Conservation (phyloP, 164 flowering plant genomes). For the Vitis amurensis region DNA sequence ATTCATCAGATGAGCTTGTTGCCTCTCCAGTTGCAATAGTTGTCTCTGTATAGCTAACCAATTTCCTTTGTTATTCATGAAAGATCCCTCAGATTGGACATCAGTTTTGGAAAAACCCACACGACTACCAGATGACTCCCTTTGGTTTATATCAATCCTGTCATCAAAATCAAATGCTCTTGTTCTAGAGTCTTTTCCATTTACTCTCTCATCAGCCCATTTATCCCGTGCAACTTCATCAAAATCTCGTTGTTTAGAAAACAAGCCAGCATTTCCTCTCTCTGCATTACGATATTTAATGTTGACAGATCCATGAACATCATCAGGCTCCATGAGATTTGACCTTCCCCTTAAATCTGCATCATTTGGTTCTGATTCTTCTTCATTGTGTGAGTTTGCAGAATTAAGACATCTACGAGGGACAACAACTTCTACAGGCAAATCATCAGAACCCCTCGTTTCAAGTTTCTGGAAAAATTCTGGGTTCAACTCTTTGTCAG, state of each 20-base stretch:
- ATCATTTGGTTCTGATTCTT: conserved; percentile 41
- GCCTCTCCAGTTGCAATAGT: conserved; percentile 81
- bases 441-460: conserved; percentile 68
- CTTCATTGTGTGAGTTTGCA: conserved; percentile 53
- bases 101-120: conserved; percentile 50
- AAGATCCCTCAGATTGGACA: conserved; percentile 67
- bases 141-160: conserved; percentile 40
- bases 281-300: conserved; percentile 32
- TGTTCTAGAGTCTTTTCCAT: conserved; percentile 44
- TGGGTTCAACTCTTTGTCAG: conserved; percentile 80
- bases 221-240: conserved; percentile 39
- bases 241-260: conserved; percentile 33
- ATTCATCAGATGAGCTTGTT: conserved; percentile 85
- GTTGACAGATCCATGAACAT: conserved; percentile 30
- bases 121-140: conserved; percentile 46
- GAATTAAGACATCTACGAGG: conserved; percentile 59
- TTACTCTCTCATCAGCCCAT: conserved; percentile 40
- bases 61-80: conserved; percentile 65
- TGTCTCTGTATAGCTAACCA: conserved; percentile 95
- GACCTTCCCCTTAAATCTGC: conserved; percentile 34
- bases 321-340: conserved; percentile 35
- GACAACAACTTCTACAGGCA: conserved; percentile 89
- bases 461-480: conserved; percentile 93
- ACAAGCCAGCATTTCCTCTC: conserved; percentile 32
- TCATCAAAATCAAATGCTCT: conserved; percentile 43